Conservation (phyloP, 139 green algal genomes). For the Closterium sp. region DNA sequence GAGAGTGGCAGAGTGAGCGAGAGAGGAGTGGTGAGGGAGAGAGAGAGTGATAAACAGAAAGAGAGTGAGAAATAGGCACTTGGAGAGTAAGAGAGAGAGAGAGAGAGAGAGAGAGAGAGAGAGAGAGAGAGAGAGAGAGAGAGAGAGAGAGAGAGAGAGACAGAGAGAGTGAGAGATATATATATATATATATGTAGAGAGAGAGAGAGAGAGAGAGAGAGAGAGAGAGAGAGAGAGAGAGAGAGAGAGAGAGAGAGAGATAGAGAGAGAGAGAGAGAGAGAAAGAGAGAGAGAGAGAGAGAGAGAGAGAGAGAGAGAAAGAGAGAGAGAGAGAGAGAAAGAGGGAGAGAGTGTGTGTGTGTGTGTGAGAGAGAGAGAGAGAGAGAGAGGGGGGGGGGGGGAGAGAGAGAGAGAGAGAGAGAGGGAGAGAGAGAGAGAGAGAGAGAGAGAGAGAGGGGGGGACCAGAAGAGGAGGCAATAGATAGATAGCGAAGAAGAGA, state of each 20-base stretch:
- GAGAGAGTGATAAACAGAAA: background rate
- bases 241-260: conserved; percentile 22
- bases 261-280: conserved; percentile 19
- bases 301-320: too few relatives aligned
- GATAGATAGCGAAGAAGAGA: too few relatives aligned
- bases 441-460: too few relatives aligned
- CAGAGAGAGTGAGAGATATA: too few relatives aligned
- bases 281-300: conserved; percentile 15
- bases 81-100: background rate
- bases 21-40: too few relatives aligned
- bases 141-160: background rate
- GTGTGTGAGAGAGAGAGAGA: too few relatives aligned
- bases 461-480: too few relatives aligned
- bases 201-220: background rate
- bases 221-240: conserved; percentile 17
- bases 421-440: too few relatives aligned
- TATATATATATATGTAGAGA: too few relatives aligned
- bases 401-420: conserved; percentile 4
- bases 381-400: too few relatives aligned
- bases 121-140: conserved; percentile 3
- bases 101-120: background rate
- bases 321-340: too few relatives aligned
- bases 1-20: background rate
- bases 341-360: too few relatives aligned
- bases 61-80: background rate